phyloP scores from a whole-genome alignment of 768 basidiomycete genomes.

The Psilocybe sp. region DNA sequence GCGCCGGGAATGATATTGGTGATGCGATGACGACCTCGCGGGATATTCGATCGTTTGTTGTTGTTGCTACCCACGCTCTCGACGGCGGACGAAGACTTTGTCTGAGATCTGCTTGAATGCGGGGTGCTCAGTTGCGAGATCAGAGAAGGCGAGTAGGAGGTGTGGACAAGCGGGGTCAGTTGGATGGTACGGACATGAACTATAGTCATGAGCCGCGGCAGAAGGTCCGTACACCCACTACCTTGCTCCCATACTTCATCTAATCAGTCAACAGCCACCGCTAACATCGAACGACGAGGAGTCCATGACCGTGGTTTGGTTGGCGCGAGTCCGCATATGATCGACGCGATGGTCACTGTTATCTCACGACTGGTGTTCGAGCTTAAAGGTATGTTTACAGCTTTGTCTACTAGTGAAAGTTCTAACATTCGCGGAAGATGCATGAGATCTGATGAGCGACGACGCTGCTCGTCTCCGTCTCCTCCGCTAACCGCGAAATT shows the following conservation, averaged over 20 bases:
- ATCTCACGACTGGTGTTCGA: slow-evolving; percentile 95
- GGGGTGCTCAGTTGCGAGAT: slow-evolving; percentile 72
- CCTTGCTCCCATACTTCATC: too few relatives aligned
- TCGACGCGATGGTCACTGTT: slow-evolving; percentile 93
- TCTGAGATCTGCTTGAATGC: slow-evolving; percentile 65
- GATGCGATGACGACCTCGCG: slow-evolving; percentile 63
- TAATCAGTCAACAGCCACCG: slow-evolving; percentile 48
- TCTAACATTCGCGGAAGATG: slow-evolving; percentile 46
- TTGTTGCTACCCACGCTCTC: slow-evolving; percentile 79
- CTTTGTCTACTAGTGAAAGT: too few relatives aligned
- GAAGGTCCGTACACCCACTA: slow-evolving; percentile 37
- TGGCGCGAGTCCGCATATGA: too few relatives aligned
- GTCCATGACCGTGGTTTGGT: slow-evolving; percentile 98
- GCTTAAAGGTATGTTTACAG: slow-evolving; percentile 72
- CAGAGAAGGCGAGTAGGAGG: slow-evolving; percentile 88
- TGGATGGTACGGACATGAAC: slow-evolving; percentile 85
- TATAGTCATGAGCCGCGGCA: slow-evolving; percentile 46
- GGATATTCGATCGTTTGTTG: slow-evolving; percentile 85
- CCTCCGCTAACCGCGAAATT: slow-evolving; percentile 94
- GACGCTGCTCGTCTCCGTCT: slow-evolving; percentile 87
- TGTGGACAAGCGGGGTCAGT: slow-evolving; percentile 67
- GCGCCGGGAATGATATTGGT: slow-evolving; percentile 35
- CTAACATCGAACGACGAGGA: slow-evolving; percentile 86
- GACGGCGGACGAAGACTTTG: slow-evolving; percentile 53
- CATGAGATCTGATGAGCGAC: slow-evolving; percentile 80